Base-by-base conservation (phyloP, 768 basidiomycete genomes). In the Tephrocybe sp. region DNA sequence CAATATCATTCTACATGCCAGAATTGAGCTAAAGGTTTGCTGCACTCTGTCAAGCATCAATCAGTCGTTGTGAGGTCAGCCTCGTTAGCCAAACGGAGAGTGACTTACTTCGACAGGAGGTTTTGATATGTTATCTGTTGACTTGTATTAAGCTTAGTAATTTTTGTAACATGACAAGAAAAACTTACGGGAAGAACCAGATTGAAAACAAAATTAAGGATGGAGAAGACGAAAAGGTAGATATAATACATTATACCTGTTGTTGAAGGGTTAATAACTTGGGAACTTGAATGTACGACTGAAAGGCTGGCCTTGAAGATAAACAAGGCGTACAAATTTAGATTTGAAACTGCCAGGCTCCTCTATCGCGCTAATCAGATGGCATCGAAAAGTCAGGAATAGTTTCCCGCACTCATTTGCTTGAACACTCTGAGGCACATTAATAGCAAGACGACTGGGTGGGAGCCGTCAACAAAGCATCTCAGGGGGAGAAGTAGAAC, bases 1-100 rank as follows among this genome's bases (percentile, higher is more conserved):
- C 22, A 46, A 22, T 13, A 46, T 3, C 45, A 46, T 46, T 18
- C 45, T 46, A 18, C 45, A 45, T 21, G 43, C 43, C 43, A 45
- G 11, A 12, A 4, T 45, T 24, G 43, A 45, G 43, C 15, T 33
- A 13, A 45, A 21, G 6, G 21, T 16, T 25, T 45, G 43, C 11
- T 45, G 43, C 9, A 45, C 2, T 18, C 43, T 45, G 33, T 12
- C 7, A 33, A n/a, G n/a, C n/a, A n/a, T n/a, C n/a, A n/a, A n/a
- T n/a, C n/a, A n/a, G n/a, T n/a, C n/a, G n/a, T 13, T 11, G 13
- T 45, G 8, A 19, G 22, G 29, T 8, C 13, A 42, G 22, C 11
- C 6, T 19, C 18, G 6, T 40, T 6, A 6, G 10, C 19, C 22
- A 1, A 23, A 10, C 4, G 24, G 24, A 3, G 11, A 23, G 18